Evolutionary conservation across 2,329 filamentous ascomycete species (phyloP), one percentile per base, ranked within the genome.

Genomic region (Alternaria angustiovoidea): DNA sequence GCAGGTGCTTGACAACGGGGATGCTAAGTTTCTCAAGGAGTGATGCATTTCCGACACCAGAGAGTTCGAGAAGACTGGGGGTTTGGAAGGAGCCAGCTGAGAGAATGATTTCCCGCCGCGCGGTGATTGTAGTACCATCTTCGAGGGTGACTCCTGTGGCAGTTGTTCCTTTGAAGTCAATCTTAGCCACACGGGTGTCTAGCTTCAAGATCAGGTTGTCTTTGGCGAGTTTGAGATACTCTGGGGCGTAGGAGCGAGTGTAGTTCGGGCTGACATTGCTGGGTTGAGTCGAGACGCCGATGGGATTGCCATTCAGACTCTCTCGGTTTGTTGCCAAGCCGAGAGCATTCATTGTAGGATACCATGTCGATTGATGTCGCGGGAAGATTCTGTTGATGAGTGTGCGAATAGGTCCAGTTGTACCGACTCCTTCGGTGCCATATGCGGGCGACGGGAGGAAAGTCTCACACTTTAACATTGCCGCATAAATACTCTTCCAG

Each of bases 211-310:
- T 57, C 36, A 86, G 75, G 47, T 86, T 86, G 1, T 73, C 24
- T 0, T 77, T 74, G 0, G 78, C 76, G n/a, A 79, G 67, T 4
- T 79, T 73, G 0, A 82, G 71, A 59, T 85, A 86, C 2, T 78
- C 78, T 43, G 79, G 81, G 24, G 78, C 76, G 69, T 85, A 87
- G 2, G 82, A 85, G 34, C 85, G 78, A 20, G 75, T 81, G 63
- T 83, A 85, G 41, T 81, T 79, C 5, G 76, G 78, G 9, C 80
- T 78, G 38, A 87, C 80, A 57, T 81, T 84, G 62, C 79, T 83
- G 9, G 85, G 79, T 59, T 84, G 82, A 34, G 79, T 81, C 73
- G 81, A 83, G 7, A 82, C 82, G 7, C 86, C 86, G 4, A 85
- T 69, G 14, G 81, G 81, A 48, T 83, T 80, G 2, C 85, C 85